Evolutionary conservation across 2,329 filamentous ascomycete species (phyloP).

Genomic region (Trichophyton mentagrophytes): DNA sequence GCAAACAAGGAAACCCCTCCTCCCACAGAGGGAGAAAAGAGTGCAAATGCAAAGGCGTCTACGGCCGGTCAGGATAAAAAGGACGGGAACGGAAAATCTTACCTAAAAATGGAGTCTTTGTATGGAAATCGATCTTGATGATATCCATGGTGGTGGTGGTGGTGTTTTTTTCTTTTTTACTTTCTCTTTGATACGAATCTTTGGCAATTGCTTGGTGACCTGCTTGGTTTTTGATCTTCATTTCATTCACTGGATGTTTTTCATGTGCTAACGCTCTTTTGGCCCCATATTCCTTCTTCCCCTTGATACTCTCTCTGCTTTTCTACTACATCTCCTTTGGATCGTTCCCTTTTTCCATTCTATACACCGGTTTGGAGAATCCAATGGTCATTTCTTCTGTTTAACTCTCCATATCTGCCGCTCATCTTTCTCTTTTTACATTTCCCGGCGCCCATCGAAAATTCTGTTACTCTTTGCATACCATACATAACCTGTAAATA

Average conservation of each 20-base stretch:
- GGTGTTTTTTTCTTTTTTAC: background rate
- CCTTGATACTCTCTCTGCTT: background rate
- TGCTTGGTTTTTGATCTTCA: background rate
- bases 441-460: background rate
- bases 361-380: background rate
- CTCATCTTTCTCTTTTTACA: background rate
- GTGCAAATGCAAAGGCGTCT: constrained; percentile 7
- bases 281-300: too few species aligned
- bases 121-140: constrained; percentile 9
- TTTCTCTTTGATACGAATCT: background rate
- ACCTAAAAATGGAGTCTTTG: constrained; percentile 11
- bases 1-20: constrained; percentile 22
- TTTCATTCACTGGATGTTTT: background rate
- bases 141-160: background rate
- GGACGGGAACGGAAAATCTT: constrained; percentile 6
- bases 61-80: constrained; percentile 6
- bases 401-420: background rate
- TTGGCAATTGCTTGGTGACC: background rate
- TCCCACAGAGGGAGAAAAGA: constrained; percentile 12
- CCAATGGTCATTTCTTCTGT: background rate
- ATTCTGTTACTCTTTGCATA: constrained; percentile 3
- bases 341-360: background rate
- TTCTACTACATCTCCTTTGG: background rate
- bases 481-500: constrained; percentile 1
- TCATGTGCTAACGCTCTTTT: background rate